Percentiles rank a stretch among this genome's conserved stretches.
Conservation (phyloP, 345 rosid genomes). For the Eucalyptus coolabah region DNA sequence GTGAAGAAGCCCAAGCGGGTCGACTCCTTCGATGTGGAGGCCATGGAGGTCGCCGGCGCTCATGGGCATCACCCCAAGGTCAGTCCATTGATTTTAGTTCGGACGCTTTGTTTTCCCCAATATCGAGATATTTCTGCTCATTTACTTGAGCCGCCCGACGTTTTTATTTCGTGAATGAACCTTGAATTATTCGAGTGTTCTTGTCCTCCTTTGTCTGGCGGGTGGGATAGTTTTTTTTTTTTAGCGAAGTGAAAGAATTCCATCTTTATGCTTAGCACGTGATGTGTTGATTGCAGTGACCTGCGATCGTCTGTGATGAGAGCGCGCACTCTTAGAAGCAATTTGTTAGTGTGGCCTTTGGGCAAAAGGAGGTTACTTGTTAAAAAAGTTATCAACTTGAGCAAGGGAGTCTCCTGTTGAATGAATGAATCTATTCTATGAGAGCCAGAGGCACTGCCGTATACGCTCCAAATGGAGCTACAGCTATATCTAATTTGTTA, state of each 20-base stretch:
- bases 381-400: background rate
- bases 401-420: background rate
- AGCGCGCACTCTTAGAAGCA: background rate
- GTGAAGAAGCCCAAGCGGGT: conserved; percentile 59
- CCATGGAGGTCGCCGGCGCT: conserved; percentile 81
- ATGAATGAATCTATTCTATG: background rate
- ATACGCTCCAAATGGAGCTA: background rate
- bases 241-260: background rate
- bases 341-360: background rate
- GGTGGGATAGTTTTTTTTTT: background rate
- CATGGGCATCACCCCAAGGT: conserved; percentile 53
- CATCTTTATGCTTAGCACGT: background rate
- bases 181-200: background rate
- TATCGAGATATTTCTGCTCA: background rate
- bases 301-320: background rate
- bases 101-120: background rate
- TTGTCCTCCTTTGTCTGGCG: background rate
- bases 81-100: background rate
- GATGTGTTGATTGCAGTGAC: background rate
- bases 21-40: conserved; percentile 92
- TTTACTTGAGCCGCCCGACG: background rate
- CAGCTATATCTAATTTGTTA: background rate
- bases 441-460: background rate
- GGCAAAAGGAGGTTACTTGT: background rate
- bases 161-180: background rate